Evolutionary conservation across 2,329 filamentous ascomycete genomes (phyloP), one percentile per base, ranked within the genome.

Genomic region (Colletotrichum acutatum): DNA sequence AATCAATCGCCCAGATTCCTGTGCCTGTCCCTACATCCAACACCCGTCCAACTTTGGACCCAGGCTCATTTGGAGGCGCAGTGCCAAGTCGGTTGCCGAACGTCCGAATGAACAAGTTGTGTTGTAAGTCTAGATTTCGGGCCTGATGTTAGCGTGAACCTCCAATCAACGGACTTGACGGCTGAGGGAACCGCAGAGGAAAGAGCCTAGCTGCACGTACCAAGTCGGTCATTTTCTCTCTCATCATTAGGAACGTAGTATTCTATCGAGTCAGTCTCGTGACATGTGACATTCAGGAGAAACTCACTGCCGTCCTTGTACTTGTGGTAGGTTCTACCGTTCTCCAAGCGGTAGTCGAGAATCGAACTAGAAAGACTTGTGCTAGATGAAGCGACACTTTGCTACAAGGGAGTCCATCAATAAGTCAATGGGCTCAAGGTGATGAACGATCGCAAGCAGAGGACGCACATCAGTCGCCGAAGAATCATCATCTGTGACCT

Each of bases 21-120:
- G 86, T 86, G 0, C 86, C 86, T 2, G 84, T 86, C 19, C 86
- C 86, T 42, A 86, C 75, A 76, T 88, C 86, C 2, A 88, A 78
- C 6, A 83, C 78, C 3, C 78, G 79, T 7, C 71, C 58, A 6
- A 80, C 56, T 22, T 62, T 76, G 14, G 77, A 69, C 4, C 68
- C 76, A 52, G 0, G 81, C 79, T 5, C 75, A 74, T 0, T 77
- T 37, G 52, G 74, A 78, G 0, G 60, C 3, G 60, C 60, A 3
- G 42, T 32, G 49, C 60, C 60, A 6, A 83, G 74, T 30, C 79
- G 79, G 5, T 77, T 77, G 1, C 78, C 76, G 8, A 81, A 76
- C 0, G 80, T 82, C 5, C 83, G 73, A 0, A 71, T 56, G 46
- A 80, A 81, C 0, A 83, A 68, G 46, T 82, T 78, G 66, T 83